Evolutionary conservation across 2,329 filamentous ascomycete genomes (phyloP), one percentile per base, ranked within the genome.

Genomic region (Aspergillus aculeatinus): DNA sequence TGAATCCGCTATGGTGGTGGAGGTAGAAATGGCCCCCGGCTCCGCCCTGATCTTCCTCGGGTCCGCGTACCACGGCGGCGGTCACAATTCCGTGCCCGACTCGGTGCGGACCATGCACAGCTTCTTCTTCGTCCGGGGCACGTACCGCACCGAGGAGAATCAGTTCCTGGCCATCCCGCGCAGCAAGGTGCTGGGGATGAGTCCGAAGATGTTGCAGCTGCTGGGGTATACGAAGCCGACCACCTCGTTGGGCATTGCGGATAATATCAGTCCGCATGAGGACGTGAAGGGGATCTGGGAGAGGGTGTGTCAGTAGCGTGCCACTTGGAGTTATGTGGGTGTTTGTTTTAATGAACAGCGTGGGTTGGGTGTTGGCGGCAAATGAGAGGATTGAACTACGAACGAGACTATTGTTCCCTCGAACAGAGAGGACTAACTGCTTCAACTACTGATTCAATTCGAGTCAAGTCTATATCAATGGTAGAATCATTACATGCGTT

Each of bases 31-130:
- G 73, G 61, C 69, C 19, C 66, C 72, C 10, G 74, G 74, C 2
- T 71, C 70, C 1, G 74, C 74, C 2, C 60, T 77, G n/a, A 69
- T 77, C 21, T 76, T 77, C 57, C 68, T 76, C 1, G 71, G 67
- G 2, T 67, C 70, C 4, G 66, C 63, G 19, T 76, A 70, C 27
- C 74, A 76, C 48, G 74, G 73, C 4, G 74, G 69, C 16, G 73
- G 69, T 2, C 68, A 72, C 31, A 75, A 74, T 58, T 63, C 64
- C 0, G 57, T 68, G 12, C 66, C 65, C 0, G 65, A 60, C n/a
- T 60, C 58, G 16, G 52, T 68, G 7, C 69, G 73, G 14, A 69
- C 63, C 14, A 60, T 75, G 42, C 66, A 75, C 48, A 65, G 72
- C 7, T 48, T 74, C 5, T 74, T 75, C 60, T 74, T 76, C 47